Percentiles rank a stretch among this genome's conserved stretches.
Evolutionary conservation across 305 asterid genomes (phyloP).

Genomic region (Solanum hybrid): DNA sequence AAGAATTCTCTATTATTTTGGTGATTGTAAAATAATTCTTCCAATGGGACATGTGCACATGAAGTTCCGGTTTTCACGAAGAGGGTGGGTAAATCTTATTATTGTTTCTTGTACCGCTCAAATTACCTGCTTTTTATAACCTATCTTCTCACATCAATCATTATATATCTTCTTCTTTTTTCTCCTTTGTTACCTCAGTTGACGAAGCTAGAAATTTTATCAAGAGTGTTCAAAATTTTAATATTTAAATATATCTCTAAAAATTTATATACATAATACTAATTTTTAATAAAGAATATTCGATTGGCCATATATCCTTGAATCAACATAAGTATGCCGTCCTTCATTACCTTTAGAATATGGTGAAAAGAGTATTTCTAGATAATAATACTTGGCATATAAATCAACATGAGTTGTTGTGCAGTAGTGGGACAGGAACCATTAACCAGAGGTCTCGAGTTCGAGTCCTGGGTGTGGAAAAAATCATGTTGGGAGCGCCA

Average conservation of each 20-base stretch:
- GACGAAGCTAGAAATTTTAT: background rate
- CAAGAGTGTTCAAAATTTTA: background rate
- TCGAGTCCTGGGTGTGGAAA: background rate
- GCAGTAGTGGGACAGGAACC: background rate
- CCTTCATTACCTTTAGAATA: background rate
- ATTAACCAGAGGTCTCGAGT: too few relatives aligned
- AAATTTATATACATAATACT: background rate
- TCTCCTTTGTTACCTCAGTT: background rate
- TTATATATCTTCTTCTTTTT: background rate
- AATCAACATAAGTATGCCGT: background rate
- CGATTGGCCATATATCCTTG: background rate
- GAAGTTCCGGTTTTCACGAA: slow-evolving; percentile 37
- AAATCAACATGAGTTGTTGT: too few relatives aligned
- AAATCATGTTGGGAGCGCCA: too few relatives aligned
- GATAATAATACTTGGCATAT: background rate
- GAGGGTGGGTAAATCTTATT: slow-evolving; percentile 32
- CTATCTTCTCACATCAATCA: slow-evolving; percentile 30
- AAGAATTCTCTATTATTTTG: background rate
- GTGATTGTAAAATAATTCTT: background rate
- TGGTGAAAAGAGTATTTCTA: background rate
- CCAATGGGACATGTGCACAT: slow-evolving; percentile 23
- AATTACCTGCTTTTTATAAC: slow-evolving; percentile 35
- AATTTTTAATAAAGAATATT: background rate
- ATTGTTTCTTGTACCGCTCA: slow-evolving; percentile 33
- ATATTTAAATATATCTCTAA: background rate